These are phyloP conservation scores for Xylaria longipes DNA, from an alignment of 495 filamentous ascomycete species.

Conservation along the genomic window DNA sequence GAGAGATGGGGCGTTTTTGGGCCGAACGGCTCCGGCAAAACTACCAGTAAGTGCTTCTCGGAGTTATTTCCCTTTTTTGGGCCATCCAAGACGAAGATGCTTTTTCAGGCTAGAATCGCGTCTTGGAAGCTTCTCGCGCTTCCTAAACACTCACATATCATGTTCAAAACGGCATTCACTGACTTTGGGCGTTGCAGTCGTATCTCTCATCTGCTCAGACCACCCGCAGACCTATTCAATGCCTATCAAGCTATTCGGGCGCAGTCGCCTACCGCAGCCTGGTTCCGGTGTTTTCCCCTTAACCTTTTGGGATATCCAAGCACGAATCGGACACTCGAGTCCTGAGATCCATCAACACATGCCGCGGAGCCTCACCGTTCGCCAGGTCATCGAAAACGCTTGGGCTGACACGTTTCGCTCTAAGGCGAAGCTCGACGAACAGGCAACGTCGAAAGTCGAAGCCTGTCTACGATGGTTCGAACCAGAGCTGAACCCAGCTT, in stretches of 20 bases:
- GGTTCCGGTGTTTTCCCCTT: constrained; percentile 71
- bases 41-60: constrained; percentile 57
- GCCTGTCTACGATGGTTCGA: constrained; percentile 76
- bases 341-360: constrained; percentile 95
- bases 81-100: background rate
- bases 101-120: background rate
- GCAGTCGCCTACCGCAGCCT: constrained; percentile 74
- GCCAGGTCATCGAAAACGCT: constrained; percentile 78
- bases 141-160: background rate
- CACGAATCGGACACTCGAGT: constrained; percentile 87
- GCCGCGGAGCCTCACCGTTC: constrained; percentile 76
- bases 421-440: constrained; percentile 65
- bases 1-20: constrained; percentile 92
- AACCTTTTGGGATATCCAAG: constrained; percentile 90
- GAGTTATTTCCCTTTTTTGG: background rate
- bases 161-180: background rate
- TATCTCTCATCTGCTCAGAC: constrained; percentile 92
- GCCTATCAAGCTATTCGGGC: constrained; percentile 84
- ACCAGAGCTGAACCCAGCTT: constrained; percentile 68
- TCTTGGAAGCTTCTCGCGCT: background rate
- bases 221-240: constrained; percentile 93
- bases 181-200: constrained; percentile 44
- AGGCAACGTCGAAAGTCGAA: constrained; percentile 63
- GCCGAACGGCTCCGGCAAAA: constrained; percentile 90
- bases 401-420: constrained; percentile 87